Conservation (phyloP, 768 basidiomycete genomes). For the Tulasnella sp. region DNA sequence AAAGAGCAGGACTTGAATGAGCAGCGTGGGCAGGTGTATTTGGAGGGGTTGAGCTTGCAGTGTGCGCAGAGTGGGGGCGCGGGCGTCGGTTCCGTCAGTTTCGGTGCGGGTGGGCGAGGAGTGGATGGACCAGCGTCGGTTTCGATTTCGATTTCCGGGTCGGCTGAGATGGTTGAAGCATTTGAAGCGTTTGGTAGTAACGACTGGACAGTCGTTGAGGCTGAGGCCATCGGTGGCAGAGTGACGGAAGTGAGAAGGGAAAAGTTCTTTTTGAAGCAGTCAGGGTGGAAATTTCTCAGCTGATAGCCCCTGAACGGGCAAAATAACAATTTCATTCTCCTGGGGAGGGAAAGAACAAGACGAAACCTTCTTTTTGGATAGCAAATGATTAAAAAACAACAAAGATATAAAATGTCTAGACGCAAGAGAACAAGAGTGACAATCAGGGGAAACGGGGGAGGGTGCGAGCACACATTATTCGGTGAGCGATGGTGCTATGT, state of each 20-base stretch:
- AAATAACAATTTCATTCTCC: background rate
- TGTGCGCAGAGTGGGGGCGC: conserved; percentile 36
- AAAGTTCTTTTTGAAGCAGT: background rate
- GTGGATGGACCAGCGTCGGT: background rate
- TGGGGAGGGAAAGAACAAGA: background rate
- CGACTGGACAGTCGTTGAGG: background rate
- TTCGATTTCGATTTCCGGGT: background rate
- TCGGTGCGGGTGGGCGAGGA: background rate
- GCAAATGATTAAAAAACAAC: background rate
- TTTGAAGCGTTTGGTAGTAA: background rate
- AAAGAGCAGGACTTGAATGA: conserved; percentile 59
- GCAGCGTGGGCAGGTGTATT: conserved; percentile 76
- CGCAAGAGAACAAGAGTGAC: background rate
- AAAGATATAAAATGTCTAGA: background rate
- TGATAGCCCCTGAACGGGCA: background rate
- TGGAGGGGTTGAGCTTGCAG: conserved; percentile 38
- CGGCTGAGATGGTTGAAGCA: conserved; percentile 17
- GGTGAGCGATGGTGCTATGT: background rate
- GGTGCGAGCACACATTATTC: background rate
- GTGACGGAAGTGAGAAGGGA: background rate
- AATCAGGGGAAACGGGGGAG: background rate
- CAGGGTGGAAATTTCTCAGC: background rate
- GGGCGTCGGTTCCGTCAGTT: too few relatives aligned
- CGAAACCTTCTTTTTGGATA: background rate
- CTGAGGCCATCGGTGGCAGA: background rate